Conservation (phyloP, 2,329 filamentous ascomycete species). For the Trichoderma sp. region DNA sequence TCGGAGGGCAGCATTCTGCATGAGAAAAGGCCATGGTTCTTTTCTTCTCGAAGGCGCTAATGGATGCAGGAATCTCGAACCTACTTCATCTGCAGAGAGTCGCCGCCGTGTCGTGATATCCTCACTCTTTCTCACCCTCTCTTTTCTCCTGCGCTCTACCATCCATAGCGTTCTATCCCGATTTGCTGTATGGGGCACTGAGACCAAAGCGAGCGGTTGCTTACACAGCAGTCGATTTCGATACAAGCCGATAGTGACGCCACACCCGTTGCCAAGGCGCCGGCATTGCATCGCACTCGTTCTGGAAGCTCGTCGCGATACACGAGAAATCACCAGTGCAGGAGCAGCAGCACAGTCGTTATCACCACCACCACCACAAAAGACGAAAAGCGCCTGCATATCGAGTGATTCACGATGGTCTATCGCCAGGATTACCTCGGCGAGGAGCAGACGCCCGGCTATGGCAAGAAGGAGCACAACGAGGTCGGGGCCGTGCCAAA, state of each 20-base stretch:
- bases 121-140: neutral
- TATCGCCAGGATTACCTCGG: constrained; percentile 12
- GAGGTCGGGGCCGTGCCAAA: neutral
- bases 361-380: neutral
- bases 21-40: constrained; percentile 20
- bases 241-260: constrained; percentile 18
- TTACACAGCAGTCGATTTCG: constrained; percentile 1
- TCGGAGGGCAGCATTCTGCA: neutral
- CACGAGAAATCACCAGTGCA: neutral
- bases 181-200: neutral
- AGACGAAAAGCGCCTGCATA: neutral
- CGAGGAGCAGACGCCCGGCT: constrained; percentile 3
- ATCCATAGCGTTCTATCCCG: neutral
- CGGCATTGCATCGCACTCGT: constrained; percentile 10
- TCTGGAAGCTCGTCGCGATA: constrained; percentile 18
- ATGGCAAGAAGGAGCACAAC: constrained; percentile 17
- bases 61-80: constrained; percentile 1
- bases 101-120: neutral
- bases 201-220: neutral
- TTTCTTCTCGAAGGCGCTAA: constrained; percentile 25
- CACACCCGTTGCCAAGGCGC: constrained; percentile 24
- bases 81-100: constrained; percentile 17
- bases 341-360: neutral
- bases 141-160: neutral
- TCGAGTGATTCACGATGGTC: neutral